Conservation (phyloP, 1,139 yeast species). For the Magnusiomyces suaveolens region DNA sequence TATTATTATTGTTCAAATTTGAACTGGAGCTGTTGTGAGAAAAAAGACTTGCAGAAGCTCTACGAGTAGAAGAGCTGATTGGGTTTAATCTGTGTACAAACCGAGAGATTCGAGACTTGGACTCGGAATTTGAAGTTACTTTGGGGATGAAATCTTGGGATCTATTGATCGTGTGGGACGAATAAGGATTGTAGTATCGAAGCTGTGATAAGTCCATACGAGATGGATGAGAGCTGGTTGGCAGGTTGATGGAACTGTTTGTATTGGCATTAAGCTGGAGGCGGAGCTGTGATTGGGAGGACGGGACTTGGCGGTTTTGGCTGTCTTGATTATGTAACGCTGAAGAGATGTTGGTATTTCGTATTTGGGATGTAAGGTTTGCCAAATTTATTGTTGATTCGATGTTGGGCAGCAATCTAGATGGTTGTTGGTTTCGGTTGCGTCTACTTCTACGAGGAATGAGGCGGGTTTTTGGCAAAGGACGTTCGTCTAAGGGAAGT, state of each 20-base stretch:
- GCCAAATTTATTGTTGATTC: background rate
- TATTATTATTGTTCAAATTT: too few species aligned
- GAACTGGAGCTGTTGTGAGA: background rate
- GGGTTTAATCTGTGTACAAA: background rate
- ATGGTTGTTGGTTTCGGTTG: conserved; percentile 5
- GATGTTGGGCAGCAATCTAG: background rate
- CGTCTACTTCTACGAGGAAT: conserved; percentile 28
- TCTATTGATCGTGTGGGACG: background rate
- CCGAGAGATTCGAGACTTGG: background rate
- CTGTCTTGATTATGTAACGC: too few species aligned
- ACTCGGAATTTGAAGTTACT: background rate
- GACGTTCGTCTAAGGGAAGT: conserved; percentile 35
- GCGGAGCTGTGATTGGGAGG: too few species aligned
- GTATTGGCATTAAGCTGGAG: too few species aligned
- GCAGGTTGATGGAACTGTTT: background rate
- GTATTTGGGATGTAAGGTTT: background rate
- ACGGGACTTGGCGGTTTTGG: too few species aligned
- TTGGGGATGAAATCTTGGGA: background rate
- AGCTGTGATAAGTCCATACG: background rate
- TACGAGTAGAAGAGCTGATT: background rate
- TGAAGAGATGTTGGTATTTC: background rate
- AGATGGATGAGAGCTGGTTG: background rate
- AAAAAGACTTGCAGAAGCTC: background rate
- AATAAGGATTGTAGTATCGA: background rate
- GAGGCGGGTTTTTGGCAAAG: conserved; percentile 29